phyloP scores from a whole-genome alignment of 306 rosid genomes.

The Castanea crenata region DNA sequence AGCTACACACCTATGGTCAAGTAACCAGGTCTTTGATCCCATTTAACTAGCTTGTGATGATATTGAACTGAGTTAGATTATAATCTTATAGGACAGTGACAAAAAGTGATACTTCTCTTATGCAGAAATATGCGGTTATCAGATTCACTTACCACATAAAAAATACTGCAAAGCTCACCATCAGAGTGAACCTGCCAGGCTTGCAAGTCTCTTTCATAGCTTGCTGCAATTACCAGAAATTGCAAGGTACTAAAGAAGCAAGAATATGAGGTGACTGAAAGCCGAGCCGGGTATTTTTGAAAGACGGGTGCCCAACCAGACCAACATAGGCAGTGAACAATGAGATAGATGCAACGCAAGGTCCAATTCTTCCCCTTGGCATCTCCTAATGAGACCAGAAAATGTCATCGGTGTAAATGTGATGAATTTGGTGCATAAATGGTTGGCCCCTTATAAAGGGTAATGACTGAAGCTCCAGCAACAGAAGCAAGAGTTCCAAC shows the following conservation, averaged over 20 bases:
- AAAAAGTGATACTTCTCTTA: not conserved
- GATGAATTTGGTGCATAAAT: constrained; percentile 45
- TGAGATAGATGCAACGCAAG: constrained; percentile 61
- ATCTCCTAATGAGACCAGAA: constrained; percentile 36
- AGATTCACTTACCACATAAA: constrained; percentile 47
- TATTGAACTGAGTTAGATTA: too few relatives aligned
- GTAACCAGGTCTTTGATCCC: too few relatives aligned
- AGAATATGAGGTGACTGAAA: constrained; percentile 45
- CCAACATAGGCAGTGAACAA: constrained; percentile 67
- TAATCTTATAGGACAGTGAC: not conserved
- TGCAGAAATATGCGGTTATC: constrained; percentile 14
- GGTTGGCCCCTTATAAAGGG: constrained; percentile 73
- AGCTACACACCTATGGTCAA: too few relatives aligned
- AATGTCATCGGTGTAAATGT: constrained; percentile 18
- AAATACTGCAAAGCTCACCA: constrained; percentile 36
- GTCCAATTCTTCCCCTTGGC: constrained; percentile 46
- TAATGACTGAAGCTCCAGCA: constrained; percentile 65
- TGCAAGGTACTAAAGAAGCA: constrained; percentile 54
- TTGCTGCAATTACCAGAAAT: constrained; percentile 35
- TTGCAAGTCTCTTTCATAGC: constrained; percentile 31
- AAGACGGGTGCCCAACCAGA: constrained; percentile 60
- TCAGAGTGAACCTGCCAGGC: constrained; percentile 48
- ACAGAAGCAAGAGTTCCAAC: constrained; percentile 71
- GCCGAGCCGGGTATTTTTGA: constrained; percentile 39
- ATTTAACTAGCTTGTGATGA: too few relatives aligned